Evolutionary conservation across 169 alveolate genomes (phyloP), one percentile per base, ranked within the genome.

Genomic region (Plasmodium billcollinsi): DNA sequence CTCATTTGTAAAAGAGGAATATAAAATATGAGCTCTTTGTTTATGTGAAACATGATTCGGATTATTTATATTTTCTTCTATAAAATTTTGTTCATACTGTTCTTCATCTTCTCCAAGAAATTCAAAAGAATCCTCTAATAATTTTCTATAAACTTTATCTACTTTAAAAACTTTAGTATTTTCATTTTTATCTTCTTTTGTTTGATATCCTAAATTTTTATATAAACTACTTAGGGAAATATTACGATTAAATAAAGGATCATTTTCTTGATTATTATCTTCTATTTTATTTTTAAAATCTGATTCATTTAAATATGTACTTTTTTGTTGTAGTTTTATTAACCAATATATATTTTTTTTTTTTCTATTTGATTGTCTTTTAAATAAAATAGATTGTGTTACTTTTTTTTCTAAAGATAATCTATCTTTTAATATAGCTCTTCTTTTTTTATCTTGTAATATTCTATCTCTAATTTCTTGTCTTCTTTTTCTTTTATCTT

Each of bases 31-130:
- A 15, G 97, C 97, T 47, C 96, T 85, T 47, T 94, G 92, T 24
- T 88, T 62, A 20, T 93, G 95, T 18, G 88, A 67, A 18, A 63
- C 52, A 54, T 92, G 56, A 14, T 49, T 78, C 12, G 50, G 56
- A 50, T 83, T 89, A 24, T 66, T 59, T 33, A 33, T 4, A 33
- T 33, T 33, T 21, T 75, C 14, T 11, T 75, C 14, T 11, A 71
- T 0, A 61, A 33, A 59, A 74, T 61, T 52, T 12, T 66, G 71
- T 33, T 92, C 95, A 73, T 29, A 93, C 26, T 95, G 75, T 43
- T 93, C 94, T 52, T 88, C 93, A 54, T 95, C 97, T 71, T 95
- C 97, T 2, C 93, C 97, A 74, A 95, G 89, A 18, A 95, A 65
- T 52, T 92, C 94, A 45, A 95, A 95, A 0, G 97, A 95, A 7